Evolutionary conservation across 1,139 yeast genomes (phyloP).

Genomic region (Diutina catenulata): DNA sequence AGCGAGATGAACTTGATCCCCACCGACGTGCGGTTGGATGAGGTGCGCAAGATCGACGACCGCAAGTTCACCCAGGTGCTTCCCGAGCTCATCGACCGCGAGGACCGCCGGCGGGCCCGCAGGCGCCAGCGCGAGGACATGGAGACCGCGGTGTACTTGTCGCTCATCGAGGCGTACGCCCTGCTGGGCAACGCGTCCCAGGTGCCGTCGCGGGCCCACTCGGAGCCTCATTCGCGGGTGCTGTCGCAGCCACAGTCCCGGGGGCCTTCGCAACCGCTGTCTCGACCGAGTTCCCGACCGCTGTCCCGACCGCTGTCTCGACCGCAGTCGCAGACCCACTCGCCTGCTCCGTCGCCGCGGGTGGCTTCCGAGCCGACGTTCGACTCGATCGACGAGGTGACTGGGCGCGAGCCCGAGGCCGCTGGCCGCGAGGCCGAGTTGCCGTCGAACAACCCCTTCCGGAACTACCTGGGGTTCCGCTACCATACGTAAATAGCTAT

Average conservation of each 20-base stretch:
- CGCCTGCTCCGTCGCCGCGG: no score
- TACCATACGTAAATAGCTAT: no score
- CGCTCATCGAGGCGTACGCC: not conserved
- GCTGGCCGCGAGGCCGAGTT: no score
- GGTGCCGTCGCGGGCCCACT: not conserved
- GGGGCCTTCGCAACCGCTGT: not conserved
- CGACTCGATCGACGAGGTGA: no score
- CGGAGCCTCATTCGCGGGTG: not conserved
- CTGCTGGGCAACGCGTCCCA: no score
- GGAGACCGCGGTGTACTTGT: not conserved
- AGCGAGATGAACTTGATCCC: slow-evolving; percentile 21
- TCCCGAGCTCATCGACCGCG: slow-evolving; percentile 16
- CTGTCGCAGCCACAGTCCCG: not conserved
- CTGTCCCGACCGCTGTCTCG: no score
- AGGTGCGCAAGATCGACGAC: slow-evolving; percentile 30
- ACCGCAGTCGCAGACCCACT: no score
- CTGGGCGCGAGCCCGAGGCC: no score
- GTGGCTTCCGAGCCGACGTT: no score
- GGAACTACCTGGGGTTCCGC: no score
- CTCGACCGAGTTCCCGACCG: no score
- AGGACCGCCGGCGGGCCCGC: not conserved
- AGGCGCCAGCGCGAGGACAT: not conserved
- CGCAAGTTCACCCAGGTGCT: slow-evolving; percentile 20
- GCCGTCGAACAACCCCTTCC: no score
- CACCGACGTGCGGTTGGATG: slow-evolving; percentile 22